Conservation (phyloP, 2,329 filamentous ascomycete genomes). For the Cladorrhinum sp. region DNA sequence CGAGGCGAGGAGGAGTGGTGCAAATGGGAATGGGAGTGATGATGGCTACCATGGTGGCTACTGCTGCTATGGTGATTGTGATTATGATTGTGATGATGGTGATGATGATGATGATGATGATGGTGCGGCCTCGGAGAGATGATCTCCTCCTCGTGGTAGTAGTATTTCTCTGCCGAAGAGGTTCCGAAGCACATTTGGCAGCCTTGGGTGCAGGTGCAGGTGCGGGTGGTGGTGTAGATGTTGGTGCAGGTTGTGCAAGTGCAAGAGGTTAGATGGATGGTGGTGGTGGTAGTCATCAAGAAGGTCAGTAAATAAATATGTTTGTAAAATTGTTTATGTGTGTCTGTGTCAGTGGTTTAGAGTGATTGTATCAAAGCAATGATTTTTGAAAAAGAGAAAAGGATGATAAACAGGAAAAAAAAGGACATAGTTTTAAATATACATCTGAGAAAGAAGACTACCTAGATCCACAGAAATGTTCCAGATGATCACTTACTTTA, state of each 20-base stretch:
- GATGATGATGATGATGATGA: constrained; percentile 35
- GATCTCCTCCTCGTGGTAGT: constrained; percentile 54
- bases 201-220: neutral
- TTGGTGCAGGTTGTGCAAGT: neutral
- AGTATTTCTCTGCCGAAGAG: constrained; percentile 46
- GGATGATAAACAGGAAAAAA: too few relatives aligned
- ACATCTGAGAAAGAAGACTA: too few relatives aligned
- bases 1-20: constrained; percentile 9
- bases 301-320: neutral
- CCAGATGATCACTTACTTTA: neutral
- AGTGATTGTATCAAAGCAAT: too few relatives aligned
- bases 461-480: neutral
- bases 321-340: neutral
- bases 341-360: too few relatives aligned
- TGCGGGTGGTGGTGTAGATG: neutral
- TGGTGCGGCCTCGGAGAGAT: constrained; percentile 39
- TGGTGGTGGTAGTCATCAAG: neutral
- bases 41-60: constrained; percentile 15
- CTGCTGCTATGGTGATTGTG: too few relatives aligned
- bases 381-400: too few relatives aligned
- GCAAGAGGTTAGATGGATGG: constrained; percentile 5
- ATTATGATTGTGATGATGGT: too few relatives aligned
- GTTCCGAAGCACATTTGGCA: constrained; percentile 50
- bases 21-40: constrained; percentile 15
- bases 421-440: too few relatives aligned